Base-by-base conservation (phyloP, 2,329 filamentous ascomycete genomes). In the Monilinia fructicola region DNA sequence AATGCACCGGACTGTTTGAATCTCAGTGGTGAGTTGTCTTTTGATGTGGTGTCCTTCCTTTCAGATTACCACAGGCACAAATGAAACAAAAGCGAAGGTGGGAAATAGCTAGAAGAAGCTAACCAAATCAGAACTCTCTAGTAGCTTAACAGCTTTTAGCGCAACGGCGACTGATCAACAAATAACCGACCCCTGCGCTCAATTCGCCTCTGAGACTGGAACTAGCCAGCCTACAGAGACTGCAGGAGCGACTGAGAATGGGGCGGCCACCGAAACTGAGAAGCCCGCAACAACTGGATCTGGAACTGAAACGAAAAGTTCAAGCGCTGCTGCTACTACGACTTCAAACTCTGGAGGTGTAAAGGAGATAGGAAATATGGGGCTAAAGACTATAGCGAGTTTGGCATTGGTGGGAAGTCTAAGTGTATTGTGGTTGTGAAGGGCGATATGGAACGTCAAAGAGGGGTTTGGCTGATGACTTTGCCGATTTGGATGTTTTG, bases 1-100 rank as follows among this genome's bases (percentile, higher is more conserved):
- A 50, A 65, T 44, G 64, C 64, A 14, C 64, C 64, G 3, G 16
- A 2, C 12, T 65, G 64, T 35, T 65, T 65, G 54, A 46, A 65
- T 53, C 3, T 60, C 5, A 26, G 35, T n/a, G 64, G 64, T 65
- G 28, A 42, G 26, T 16, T 3, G 16, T 11, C 10, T 21, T 16
- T 16, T 23, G 1, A 9, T 42, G 6, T 16, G 14, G 2, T 5
- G 28, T 42, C n/a, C 44, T 6, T 4, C 18, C 28, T 21, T 48
- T 21, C 44, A 18, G 40, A 42, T 42, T 21, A 10, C 44, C 11
- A 52, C 31, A 44, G 28, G 2, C 23, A 11, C 46, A 38, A 7
- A 65, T 35, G 18, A 12, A 52, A 4, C 14, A 21, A 10, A 5
- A 59, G 4, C 3, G 18, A 9, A 23, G 31, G 4, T 4, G 9